These are phyloP conservation scores for Scutellaria galericulata DNA, from an alignment of 257 asterid genomes.

Conservation along the genomic window DNA sequence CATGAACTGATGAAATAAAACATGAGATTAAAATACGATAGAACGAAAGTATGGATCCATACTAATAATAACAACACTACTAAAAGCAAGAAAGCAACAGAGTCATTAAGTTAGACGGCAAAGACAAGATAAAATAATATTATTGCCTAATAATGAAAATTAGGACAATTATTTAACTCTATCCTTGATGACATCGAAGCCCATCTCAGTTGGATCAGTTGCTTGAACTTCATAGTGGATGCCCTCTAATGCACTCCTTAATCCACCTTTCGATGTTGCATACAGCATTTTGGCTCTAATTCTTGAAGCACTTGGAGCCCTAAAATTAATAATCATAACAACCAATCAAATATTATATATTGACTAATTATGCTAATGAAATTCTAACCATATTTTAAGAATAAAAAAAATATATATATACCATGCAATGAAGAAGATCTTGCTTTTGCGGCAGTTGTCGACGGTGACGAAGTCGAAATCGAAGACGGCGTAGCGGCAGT, in stretches of 20 bases:
- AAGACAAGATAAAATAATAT: slow-evolving; percentile 33
- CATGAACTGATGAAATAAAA: background rate
- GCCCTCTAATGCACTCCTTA: slow-evolving; percentile 83
- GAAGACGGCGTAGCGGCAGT: slow-evolving; percentile 87
- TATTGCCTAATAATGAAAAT: slow-evolving; percentile 10
- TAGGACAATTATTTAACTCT: slow-evolving; percentile 47
- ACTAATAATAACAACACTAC: slow-evolving; percentile 1
- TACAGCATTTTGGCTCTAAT: slow-evolving; percentile 81
- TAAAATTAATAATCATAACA: background rate
- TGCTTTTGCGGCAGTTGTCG: slow-evolving; percentile 90
- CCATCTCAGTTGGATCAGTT: slow-evolving; percentile 94
- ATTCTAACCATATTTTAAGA: no score
- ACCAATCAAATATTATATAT: no score
- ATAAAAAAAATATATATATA: slow-evolving; percentile 24
- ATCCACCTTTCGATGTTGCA: slow-evolving; percentile 86
- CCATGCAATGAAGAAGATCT: slow-evolving; percentile 98
- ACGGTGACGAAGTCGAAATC: slow-evolving; percentile 90
- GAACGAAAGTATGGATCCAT: background rate
- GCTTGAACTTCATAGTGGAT: slow-evolving; percentile 90
- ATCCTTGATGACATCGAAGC: slow-evolving; percentile 74
- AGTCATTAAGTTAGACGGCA: slow-evolving; percentile 45
- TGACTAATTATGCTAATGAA: no score
- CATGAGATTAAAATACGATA: background rate
- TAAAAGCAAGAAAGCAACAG: slow-evolving; percentile 32
- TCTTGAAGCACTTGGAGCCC: slow-evolving; percentile 88